Base-by-base conservation (phyloP, 371 early-diverging fungal genomes). In the Apophysomyces trapeziformis region DNA sequence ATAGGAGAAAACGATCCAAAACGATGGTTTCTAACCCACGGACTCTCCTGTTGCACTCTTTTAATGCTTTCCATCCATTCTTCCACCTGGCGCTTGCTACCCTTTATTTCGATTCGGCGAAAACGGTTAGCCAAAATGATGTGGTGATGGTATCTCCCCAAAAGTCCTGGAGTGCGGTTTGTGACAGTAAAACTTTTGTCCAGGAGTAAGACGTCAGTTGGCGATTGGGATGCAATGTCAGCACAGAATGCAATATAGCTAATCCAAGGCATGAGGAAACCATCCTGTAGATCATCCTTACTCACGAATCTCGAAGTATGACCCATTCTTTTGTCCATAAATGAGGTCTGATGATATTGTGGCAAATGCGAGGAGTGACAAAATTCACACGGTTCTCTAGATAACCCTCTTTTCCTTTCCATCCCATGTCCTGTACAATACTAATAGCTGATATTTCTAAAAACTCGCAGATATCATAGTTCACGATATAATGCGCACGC, bases 371-470 rank as follows among this genome's bases (percentile, higher is more conserved):
- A 1, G 76, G 71, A 6, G 69, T 67, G 4, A 77, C 79, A 63
- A 83, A 84, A 21, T 83, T 78, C 37, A 86, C 71, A 47, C 82
- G 84, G 47, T 85, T 81, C 11, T 90, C 87, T 65, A 94, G 68
- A 65, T 85, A 87, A 5, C 90, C 92, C 68, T 94, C 95, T 66
- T 92, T 93, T 39, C 93, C 93, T 66, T 94, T 94, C 93, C 93
- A 93, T 0, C 93, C 92, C 83, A 91, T 88, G 61, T 89, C 91
- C 37, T 82, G 87, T 5, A 84, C 81, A 60, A 94, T 84, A 44
- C 92, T 92, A 67, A 89, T 77, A 1, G 87, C 85, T 47, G 92
- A 90, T 47, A 94, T 84, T 66, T 93, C 93, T 41, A 94, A 71
- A 68, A 94, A 94, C 50, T 90, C 92, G 72, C 89, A 91, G 14